Evolutionary conservation across 805 yeast species (phyloP).

Genomic region (Kodamaea jinghongensis): DNA sequence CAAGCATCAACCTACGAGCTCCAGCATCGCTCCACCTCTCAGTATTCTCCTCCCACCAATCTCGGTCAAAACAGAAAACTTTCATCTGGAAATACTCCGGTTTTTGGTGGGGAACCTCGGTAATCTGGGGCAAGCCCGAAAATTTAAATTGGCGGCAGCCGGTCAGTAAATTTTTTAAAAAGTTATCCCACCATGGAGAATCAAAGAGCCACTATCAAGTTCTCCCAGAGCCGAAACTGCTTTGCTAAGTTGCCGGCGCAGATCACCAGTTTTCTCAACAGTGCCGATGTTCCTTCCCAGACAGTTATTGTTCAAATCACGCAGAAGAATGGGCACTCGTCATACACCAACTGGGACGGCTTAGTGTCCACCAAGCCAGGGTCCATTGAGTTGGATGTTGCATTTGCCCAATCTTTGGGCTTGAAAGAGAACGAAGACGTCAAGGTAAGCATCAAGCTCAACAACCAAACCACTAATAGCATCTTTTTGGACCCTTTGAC

Average conservation of each 20-base stretch:
- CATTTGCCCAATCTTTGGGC: slow-evolving; percentile 53
- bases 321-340: slow-evolving; percentile 19
- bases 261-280: slow-evolving; percentile 43
- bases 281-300: slow-evolving; percentile 56
- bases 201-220: slow-evolving; percentile 26
- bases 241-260: slow-evolving; percentile 55
- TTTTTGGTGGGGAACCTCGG: too few species aligned
- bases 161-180: background rate
- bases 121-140: too few species aligned
- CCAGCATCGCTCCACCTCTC: too few species aligned
- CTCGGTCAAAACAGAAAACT: too few species aligned
- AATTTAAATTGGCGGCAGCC: too few species aligned
- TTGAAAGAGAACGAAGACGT: slow-evolving; percentile 41
- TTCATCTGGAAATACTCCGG: too few species aligned
- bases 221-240: slow-evolving; percentile 42
- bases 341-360: slow-evolving; percentile 69
- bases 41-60: too few species aligned
- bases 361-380: slow-evolving; percentile 34
- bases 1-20: too few species aligned
- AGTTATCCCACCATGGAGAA: slow-evolving; percentile 31
- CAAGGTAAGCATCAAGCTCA: slow-evolving; percentile 37
- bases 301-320: slow-evolving; percentile 53
- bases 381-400: slow-evolving; percentile 62
- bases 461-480: slow-evolving; percentile 50
- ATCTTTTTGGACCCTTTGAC: slow-evolving; percentile 77